Evolutionary conservation across 2,329 filamentous ascomycete genomes (phyloP), one percentile per base, ranked within the genome.

Genomic region (Sarocladium kiliense): DNA sequence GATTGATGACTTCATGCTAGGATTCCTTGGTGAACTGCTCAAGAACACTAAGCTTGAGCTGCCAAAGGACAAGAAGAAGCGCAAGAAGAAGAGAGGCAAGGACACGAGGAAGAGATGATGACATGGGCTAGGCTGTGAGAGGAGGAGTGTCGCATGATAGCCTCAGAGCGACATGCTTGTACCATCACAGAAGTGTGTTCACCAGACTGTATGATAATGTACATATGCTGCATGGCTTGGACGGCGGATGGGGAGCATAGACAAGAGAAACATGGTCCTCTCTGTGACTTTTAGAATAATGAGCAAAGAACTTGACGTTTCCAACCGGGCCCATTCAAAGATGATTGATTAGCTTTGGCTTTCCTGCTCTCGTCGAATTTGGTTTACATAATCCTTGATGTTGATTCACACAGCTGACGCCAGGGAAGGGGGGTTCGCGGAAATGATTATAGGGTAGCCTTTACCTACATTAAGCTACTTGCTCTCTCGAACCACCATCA

Each of bases 1-100:
- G 39, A 82, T 91, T 56, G 89, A 93, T 65, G 85, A 91, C 53
- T 91, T 88, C 66, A 86, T 94, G 79, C 72, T 94, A 53, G 73
- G 74, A 34, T 80, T 82, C 55, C 89, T 92, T 84, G 78, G 79
- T 45, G 84, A 73, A 59, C 75, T 78, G 65, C 72, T 87, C 21
- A 79, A 80, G 62, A 75, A 79, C 49, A 82, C 81, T 23, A 76
- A 81, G 53, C 69, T 87, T 55, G 84, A 87, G 59, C 66, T 87
- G 27, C 84, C 84, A 4, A 83, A 78, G 69, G 84, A 87, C 62
- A 84, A 81, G 68, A 85, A 82, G 67, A 84, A 79, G 68, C 76
- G 76, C 34, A 85, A 81, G 68, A 83, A 75, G 58, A 78, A 77
- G 67, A 51, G 30, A 36, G 80, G 81, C 53, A 82, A 79, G 60